Conservation (phyloP, 2,329 filamentous ascomycete genomes). For the Xylaria sp. region DNA sequence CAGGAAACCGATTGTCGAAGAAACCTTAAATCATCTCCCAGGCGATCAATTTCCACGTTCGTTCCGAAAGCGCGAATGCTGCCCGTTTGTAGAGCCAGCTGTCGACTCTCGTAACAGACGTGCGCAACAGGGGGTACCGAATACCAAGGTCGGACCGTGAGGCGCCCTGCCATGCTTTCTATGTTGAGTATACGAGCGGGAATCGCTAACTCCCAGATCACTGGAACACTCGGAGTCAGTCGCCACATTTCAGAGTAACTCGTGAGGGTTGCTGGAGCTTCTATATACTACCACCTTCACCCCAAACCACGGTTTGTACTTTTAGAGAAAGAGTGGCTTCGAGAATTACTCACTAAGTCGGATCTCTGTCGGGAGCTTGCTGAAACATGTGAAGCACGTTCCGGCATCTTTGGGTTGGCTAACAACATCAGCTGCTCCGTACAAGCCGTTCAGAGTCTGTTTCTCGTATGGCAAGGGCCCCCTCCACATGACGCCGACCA, state of each 20-base stretch:
- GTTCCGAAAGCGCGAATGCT: neutral
- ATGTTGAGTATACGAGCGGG: neutral
- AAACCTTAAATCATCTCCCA: too few species aligned
- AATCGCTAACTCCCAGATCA: conserved; percentile 7
- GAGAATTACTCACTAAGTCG: neutral
- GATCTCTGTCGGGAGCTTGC: conserved; percentile 3
- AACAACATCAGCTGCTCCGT: neutral
- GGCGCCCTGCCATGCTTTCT: neutral
- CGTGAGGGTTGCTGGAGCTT: neutral
- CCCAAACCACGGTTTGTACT: neutral
- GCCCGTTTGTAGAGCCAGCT: neutral
- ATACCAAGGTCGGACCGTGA: neutral
- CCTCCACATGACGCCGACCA: too few species aligned
- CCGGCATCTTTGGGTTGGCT: neutral
- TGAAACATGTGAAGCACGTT: conserved; percentile 8
- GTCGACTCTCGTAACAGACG: neutral
- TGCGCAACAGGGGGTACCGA: neutral
- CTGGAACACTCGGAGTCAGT: neutral
- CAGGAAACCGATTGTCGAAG: neutral
- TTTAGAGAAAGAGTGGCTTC: neutral
- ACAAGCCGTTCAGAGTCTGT: neutral
- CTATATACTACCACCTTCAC: neutral
- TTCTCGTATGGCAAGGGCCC: neutral
- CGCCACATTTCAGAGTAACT: neutral
- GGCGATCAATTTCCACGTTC: neutral